These are phyloP conservation scores for Volvariella volvacea DNA, from an alignment of 1,284 basidiomycete genomes.

Conservation along the genomic window DNA sequence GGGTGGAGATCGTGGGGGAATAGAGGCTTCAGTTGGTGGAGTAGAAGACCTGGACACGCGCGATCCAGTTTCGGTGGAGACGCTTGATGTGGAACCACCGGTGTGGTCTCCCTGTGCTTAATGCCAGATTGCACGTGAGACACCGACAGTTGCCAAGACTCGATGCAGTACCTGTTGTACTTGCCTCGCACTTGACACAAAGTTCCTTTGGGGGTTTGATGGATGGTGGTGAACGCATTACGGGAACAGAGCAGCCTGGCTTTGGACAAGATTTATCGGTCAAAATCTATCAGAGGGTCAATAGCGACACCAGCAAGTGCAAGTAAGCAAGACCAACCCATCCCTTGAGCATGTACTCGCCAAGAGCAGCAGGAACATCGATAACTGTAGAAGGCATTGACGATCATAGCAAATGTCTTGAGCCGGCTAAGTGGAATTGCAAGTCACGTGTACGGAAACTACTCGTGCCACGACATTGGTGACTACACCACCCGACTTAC, in stretches of 20 bases:
- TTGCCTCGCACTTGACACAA: slow-evolving; percentile 56
- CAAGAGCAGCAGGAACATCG: slow-evolving; percentile 54
- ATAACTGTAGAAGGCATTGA: slow-evolving; percentile 41
- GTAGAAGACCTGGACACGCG: slow-evolving; percentile 58
- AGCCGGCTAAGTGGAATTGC: neutral
- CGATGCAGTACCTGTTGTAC: slow-evolving; percentile 23
- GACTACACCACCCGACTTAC: too few species aligned
- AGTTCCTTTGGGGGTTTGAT: slow-evolving; percentile 39
- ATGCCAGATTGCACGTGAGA: neutral
- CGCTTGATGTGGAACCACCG: slow-evolving; percentile 37
- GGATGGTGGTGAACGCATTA: slow-evolving; percentile 60
- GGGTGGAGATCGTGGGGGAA: slow-evolving; percentile 48
- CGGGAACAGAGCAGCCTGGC: slow-evolving; percentile 51
- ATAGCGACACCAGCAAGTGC: slow-evolving; percentile 1
- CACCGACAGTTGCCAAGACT: neutral
- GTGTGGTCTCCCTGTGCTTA: too few species aligned
- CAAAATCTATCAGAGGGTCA: slow-evolving; percentile 39
- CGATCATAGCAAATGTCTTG: slow-evolving; percentile 2
- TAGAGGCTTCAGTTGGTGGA: slow-evolving; percentile 67
- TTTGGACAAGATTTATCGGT: slow-evolving; percentile 58
- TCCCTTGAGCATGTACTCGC: slow-evolving; percentile 69
- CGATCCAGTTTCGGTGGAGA: slow-evolving; percentile 42
- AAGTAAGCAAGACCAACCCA: slow-evolving; percentile 44
- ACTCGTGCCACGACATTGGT: too few species aligned
- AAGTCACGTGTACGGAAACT: too few species aligned